Evolutionary conservation across 1,139 yeast genomes (phyloP), one percentile per base, ranked within the genome.

Genomic region (Pichia sp.): DNA sequence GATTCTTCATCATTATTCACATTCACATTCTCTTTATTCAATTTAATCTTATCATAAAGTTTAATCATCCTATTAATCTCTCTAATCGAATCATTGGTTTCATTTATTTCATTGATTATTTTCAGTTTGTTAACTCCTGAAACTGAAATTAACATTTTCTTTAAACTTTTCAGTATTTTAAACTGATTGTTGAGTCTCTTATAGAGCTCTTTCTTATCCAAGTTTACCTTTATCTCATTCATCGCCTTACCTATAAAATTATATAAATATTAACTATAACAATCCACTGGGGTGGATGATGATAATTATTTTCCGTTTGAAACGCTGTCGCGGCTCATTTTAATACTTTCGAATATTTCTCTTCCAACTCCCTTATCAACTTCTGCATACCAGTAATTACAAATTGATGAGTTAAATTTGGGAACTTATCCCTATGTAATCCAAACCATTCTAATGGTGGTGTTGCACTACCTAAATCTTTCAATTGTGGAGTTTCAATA

Each of bases 381-480:
- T 77, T 74, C 54, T 86, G 96, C 40, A 91, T 64, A 10, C 80
- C 74, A 18, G 83, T 75, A 44, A 88, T 83, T 0, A 81, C 78
- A 46, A 76, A 64, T 58, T 85, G 91, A 56, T 91, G 96, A 0
- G 95, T 83, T 42, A 84, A 71, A 38, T 83, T 79, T 0, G 98
- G 98, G 51, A 91, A 77, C 50, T 79, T 77, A 52, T 80, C 76
- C 51, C 97, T 70, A 58, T 91, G 93, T 25, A 91, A 69, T 1
- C 98, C 98, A 64, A 91, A 84, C 98, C 98, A 91, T 59, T 91
- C 97, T 47, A 91, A 66, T 3, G 98, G 97, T 1, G 98, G 98
- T 0, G 98, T 91, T 1, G 96, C 97, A 62, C 84, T 91, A 24
- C 97, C 97, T 55, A 91, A 69, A 56, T 91, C 97, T 54, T 79